These are phyloP conservation scores for Ceratocystis alfenasii DNA, from an alignment of 2,329 filamentous ascomycete species.

Conservation along the genomic window DNA sequence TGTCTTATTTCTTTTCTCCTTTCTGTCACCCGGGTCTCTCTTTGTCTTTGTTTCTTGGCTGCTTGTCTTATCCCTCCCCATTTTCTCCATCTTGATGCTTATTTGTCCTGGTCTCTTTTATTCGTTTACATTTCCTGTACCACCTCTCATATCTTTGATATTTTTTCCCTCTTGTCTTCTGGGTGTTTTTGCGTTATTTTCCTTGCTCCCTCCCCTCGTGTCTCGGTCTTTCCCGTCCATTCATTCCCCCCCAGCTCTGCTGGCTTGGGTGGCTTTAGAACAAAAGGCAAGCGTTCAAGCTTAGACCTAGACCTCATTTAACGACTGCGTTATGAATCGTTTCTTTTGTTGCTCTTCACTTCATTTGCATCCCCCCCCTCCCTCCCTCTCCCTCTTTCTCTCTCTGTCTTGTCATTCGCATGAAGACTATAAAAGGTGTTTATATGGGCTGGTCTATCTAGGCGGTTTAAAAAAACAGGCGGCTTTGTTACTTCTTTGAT, in stretches of 20 bases:
- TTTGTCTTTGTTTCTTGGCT: background rate
- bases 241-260: background rate
- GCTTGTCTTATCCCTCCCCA: background rate
- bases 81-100: background rate
- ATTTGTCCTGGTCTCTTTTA: conserved; percentile 14
- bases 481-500: background rate
- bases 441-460: background rate
- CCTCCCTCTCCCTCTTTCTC: background rate
- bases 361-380: background rate
- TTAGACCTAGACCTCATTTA: conserved; percentile 4
- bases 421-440: conserved; percentile 1
- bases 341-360: background rate
- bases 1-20: conserved; percentile 17
- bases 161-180: conserved; percentile 14
- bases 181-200: conserved; percentile 7
- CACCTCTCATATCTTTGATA: conserved; percentile 11
- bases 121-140: conserved; percentile 8
- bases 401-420: background rate
- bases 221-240: background rate
- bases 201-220: background rate
- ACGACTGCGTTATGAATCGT: conserved; percentile 5
- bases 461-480: background rate
- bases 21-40: background rate
- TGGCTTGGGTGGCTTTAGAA: background rate
- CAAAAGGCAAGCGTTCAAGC: background rate